phyloP scores from a whole-genome alignment of 202 grass and related monocot genomes.

The Bolboschoenoplectus hybrid region DNA sequence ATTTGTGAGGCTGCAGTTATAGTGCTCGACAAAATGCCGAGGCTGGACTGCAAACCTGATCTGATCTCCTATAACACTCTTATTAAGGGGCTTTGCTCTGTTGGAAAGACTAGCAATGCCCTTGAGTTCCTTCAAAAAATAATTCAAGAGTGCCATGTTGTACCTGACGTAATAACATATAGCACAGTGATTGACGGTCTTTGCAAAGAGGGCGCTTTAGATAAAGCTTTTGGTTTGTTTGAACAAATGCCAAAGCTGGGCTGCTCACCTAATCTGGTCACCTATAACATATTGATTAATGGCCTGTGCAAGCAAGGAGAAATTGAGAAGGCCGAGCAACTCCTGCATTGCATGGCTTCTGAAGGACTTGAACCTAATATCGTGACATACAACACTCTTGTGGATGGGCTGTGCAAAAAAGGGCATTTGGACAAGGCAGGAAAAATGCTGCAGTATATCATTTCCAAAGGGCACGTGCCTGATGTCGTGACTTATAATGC shows the following conservation, averaged over 20 bases:
- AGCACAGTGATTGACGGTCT: no score
- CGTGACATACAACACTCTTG: slow-evolving; percentile 56
- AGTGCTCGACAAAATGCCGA: slow-evolving; percentile 63
- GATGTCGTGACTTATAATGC: slow-evolving; percentile 43
- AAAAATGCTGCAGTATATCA: slow-evolving; percentile 48
- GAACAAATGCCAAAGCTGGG: slow-evolving; percentile 7
- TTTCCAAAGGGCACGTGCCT: slow-evolving; percentile 48
- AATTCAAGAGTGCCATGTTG: no score
- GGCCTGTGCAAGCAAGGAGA: slow-evolving; percentile 60
- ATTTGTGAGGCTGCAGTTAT: slow-evolving; percentile 47
- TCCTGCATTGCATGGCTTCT: slow-evolving; percentile 54
- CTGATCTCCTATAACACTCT: no score
- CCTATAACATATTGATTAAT: slow-evolving; percentile 62
- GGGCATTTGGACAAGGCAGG: slow-evolving; percentile 53
- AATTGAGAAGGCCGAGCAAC: slow-evolving; percentile 54
- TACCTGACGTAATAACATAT: no score
- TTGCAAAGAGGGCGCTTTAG: no score
- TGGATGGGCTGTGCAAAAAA: slow-evolving; percentile 67
- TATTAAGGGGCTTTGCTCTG: no score
- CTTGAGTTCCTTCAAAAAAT: no score
- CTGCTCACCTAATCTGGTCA: slow-evolving; percentile 53
- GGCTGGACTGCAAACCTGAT: no score
- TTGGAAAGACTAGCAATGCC: no score
- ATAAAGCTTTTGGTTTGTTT: no score
- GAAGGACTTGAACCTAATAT: slow-evolving; percentile 53